Conservation (phyloP, 306 rosid species). For the Amphicarpaea edgeworthii region DNA sequence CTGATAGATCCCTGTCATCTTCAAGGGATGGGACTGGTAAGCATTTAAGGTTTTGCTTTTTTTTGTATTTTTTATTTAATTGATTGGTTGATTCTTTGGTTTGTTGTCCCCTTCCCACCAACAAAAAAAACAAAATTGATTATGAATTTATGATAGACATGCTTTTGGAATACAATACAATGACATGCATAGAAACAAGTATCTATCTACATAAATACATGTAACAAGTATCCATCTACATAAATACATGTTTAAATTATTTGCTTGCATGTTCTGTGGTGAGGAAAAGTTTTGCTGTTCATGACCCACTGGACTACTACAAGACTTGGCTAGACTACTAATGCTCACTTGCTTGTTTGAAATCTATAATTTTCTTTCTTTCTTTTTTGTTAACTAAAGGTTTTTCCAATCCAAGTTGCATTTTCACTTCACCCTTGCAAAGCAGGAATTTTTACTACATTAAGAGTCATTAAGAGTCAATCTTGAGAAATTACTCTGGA, state of each 20-base stretch:
- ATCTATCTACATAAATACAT: not conserved
- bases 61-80: constrained; percentile 16
- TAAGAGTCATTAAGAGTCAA: not conserved
- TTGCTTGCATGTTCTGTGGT: not conserved
- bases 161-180: constrained; percentile 9
- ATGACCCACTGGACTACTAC: constrained; percentile 14
- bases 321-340: constrained; percentile 15
- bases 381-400: not conserved
- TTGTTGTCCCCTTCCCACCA: not conserved
- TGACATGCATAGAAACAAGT: not conserved
- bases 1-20: constrained; percentile 54
- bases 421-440: not conserved
- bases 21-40: constrained; percentile 64
- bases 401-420: not conserved
- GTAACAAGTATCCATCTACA: not conserved
- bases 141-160: not conserved
- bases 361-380: not conserved
- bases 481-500: not conserved
- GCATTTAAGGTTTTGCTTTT: constrained; percentile 18
- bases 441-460: not conserved
- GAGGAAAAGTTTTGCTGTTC: constrained; percentile 5
- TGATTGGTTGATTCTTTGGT: constrained; percentile 3
- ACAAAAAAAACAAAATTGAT: not conserved
- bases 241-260: constrained; percentile 2
- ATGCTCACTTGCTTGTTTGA: constrained; percentile 8